Evolutionary conservation across 352 stramenopile species (phyloP).

Genomic region (Globisporangium paddicum): DNA sequence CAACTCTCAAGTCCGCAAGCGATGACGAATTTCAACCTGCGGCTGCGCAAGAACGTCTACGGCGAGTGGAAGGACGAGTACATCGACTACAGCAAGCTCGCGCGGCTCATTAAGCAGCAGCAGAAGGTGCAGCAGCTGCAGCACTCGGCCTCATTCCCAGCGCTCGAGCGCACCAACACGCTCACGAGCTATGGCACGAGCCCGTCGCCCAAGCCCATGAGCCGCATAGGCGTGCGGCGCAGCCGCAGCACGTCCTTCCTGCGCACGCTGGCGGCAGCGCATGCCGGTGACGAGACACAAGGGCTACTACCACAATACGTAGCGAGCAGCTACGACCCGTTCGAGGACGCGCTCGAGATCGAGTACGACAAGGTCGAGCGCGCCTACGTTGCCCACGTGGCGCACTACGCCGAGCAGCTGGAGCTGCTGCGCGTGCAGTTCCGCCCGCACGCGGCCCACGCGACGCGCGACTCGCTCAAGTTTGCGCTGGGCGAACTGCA

Average conservation of each 20-base stretch:
- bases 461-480: constrained; percentile 88
- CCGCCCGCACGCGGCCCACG: constrained; percentile 45
- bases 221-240: constrained; percentile 29
- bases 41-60: constrained; percentile 80
- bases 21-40: constrained; percentile 77
- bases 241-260: constrained; percentile 7
- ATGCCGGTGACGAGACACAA: constrained; percentile 47
- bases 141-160: not conserved
- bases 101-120: constrained; percentile 73
- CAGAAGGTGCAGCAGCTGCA: constrained; percentile 17
- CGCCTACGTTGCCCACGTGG: constrained; percentile 68
- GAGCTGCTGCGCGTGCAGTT: constrained; percentile 72
- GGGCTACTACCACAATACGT: constrained; percentile 76
- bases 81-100: constrained; percentile 87
- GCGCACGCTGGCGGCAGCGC: constrained; percentile 5
- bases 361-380: constrained; percentile 89
- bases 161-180: constrained; percentile 13
- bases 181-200: not conserved
- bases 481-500: constrained; percentile 93
- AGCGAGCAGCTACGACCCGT: constrained; percentile 82
- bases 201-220: constrained; percentile 1
- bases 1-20: too few relatives aligned
- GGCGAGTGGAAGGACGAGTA: constrained; percentile 87
- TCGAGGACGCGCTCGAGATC: constrained; percentile 73
- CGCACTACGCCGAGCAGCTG: constrained; percentile 53